These are phyloP conservation scores for Groenewaldozyma auringiensis DNA, from an alignment of 1,139 yeast species.

Conservation along the genomic window DNA sequence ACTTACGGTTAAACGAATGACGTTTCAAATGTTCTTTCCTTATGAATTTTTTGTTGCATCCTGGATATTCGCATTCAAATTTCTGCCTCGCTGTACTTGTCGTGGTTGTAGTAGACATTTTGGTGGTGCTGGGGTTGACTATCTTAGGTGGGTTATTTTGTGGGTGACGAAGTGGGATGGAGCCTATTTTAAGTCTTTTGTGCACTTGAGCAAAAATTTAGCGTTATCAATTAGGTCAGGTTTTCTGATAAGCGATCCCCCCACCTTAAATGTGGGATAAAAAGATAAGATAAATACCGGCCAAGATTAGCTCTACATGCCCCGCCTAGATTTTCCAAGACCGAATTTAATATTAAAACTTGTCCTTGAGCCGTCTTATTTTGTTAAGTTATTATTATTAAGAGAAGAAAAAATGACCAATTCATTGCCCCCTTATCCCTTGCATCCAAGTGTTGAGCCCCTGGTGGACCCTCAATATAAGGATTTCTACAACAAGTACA, in stretches of 20 bases:
- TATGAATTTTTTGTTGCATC: conserved; percentile 18
- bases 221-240: not conserved
- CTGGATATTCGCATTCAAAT: conserved; percentile 15
- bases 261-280: not conserved
- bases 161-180: not conserved
- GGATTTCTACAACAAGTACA: conserved; percentile 21
- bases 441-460: conserved; percentile 8
- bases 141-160: not conserved
- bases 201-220: not conserved
- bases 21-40: conserved; percentile 21
- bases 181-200: not conserved
- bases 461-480: conserved; percentile 12
- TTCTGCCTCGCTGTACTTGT: conserved; percentile 6
- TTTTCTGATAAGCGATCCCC: not conserved
- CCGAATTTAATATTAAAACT: too few species aligned
- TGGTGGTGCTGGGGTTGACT: not conserved
- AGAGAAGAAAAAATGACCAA: not conserved
- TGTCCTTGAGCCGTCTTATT: not conserved
- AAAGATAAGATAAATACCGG: not conserved
- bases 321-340: too few species aligned
- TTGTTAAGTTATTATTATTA: too few species aligned
- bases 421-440: conserved; percentile 8
- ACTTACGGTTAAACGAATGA: conserved; percentile 18
- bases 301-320: too few species aligned
- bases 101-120: not conserved